Base-by-base conservation (phyloP, 495 filamentous ascomycete genomes). In the Penicillium angulare region DNA sequence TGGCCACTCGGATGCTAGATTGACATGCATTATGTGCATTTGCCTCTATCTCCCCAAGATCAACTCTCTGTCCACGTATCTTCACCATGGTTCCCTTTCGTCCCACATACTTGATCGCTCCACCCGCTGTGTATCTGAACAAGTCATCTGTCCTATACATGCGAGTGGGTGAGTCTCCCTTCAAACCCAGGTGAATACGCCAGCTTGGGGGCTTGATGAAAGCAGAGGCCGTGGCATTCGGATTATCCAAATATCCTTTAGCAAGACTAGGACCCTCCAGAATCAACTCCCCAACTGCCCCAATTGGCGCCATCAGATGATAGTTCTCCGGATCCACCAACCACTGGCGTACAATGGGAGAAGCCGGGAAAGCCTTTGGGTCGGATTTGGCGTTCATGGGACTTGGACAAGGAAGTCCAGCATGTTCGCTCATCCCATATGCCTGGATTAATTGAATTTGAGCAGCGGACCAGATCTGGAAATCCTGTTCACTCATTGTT, bases 221-320 rank as follows among this genome's bases (percentile, higher is more conserved):
- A 3, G 17, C 20, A 3, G 16, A 7, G 3, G 10, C 17, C 7
- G 36, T 40, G 7, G 36, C 22, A 1, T 27, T n/a, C 0, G 53
- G 27, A 21, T 53, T 33, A 9, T 36, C 6, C 7, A 56, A 31
- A 48, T 60, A 60, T 23, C 57, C 57, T n/a, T 20, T 7, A 5
- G 52, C 49, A 2, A 60, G 38, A 32, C 55, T 49, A 42, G 66
- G 57, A 32, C 58, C 55, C 57, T 59, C 47, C 33, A 67, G 40
- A 15, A 75, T 22, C 7, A 81, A 55, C 61, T 81, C 78, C 16
- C 74, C 78, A 8, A 75, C 59, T 1, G 66, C 69, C 13, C 76
- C 75, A 21, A 65, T 34, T 7, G 75, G 76, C 2, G 69, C 62
- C 0, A 78, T 59, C 9, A 59, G 55, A 21, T 69, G 43, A 10